A percentile compares a stretch with the other conserved stretches of the same genome.
Evolutionary conservation across 2,329 filamentous ascomycete species (phyloP).

Genomic region (Phaeosphaeria sp.): DNA sequence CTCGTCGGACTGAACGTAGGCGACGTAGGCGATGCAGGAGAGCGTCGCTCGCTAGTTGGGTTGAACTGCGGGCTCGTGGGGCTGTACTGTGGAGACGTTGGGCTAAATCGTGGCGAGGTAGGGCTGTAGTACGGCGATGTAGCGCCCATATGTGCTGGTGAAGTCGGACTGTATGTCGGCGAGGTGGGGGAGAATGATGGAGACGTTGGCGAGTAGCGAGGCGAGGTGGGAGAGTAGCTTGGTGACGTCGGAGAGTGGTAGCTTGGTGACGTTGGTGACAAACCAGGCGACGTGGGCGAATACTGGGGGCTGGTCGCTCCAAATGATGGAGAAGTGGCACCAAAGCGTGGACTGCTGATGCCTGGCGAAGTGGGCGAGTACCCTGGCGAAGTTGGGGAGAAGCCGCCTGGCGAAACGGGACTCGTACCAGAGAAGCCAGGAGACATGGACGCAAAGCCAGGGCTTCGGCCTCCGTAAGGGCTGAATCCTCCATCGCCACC

Average conservation of each 20-base stretch:
- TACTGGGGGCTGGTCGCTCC: conserved; percentile 64
- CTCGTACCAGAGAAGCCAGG: conserved; percentile 50
- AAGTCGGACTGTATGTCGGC: conserved; percentile 59
- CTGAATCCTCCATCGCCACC: conserved; percentile 70
- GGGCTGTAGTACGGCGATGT: conserved; percentile 63
- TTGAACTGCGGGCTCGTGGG: conserved; percentile 68
- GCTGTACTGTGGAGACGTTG: conserved; percentile 61
- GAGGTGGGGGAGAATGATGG: conserved; percentile 55
- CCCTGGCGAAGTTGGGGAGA: conserved; percentile 45
- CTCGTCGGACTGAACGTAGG: conserved; percentile 45
- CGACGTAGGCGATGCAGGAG: conserved; percentile 57
- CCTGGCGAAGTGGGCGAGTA: conserved; percentile 71
- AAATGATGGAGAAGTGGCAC: conserved; percentile 61
- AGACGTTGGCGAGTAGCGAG: conserved; percentile 58
- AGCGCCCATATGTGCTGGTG: conserved; percentile 23
- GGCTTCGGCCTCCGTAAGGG: conserved; percentile 71
- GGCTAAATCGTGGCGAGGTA: conserved; percentile 60
- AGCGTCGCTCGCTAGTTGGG: conserved; percentile 59
- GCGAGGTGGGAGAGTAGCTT: conserved; percentile 63
- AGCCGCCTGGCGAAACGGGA: conserved; percentile 53
- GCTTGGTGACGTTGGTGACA: conserved; percentile 64
- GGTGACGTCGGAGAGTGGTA: conserved; percentile 57
- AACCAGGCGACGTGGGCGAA: conserved; percentile 63
- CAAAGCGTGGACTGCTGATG: conserved; percentile 62
- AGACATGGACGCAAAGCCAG: conserved; percentile 52